Base-by-base conservation (phyloP, 2,329 filamentous ascomycete genomes). In the Magnaporthiopsis rhizophila region DNA sequence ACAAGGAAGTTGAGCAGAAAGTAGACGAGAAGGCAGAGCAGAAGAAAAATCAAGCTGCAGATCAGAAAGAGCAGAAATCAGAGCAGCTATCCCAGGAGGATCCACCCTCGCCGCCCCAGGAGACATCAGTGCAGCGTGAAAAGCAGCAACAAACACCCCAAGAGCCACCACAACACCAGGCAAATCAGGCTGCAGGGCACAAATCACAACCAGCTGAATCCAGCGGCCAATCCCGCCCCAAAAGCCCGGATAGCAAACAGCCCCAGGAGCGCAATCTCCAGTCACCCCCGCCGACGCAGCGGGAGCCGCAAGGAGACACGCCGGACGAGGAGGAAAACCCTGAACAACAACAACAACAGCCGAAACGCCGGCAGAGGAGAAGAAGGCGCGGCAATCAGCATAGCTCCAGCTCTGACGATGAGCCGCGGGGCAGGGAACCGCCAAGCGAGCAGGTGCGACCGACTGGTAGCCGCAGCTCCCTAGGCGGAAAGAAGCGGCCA, bases 341-440 rank as follows among this genome's bases (percentile, higher is more conserved):
- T 26, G 12, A n/a, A 30, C 4, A 59, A 63, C 32, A 50, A 13
- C 4, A 58, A 38, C 45, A 36, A 60, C 45, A 21, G 7, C 21
- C 45, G 13, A 53, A 53, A 24, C 21, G 30, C 61, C 38, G 45
- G 28, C 56, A 58, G 12, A 24, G 63, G 13, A 21, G 56, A 24
- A 65, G 61, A 45, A 36, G 57, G n/a, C 64, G 30, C 21, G 58
- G 64, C 18, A 65, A 65, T 18, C 58, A 53, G n/a, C 45, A 53
- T 2, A 53, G n/a, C 45, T 53, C 45, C 45, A 24, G 45, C 45
- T 53, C 45, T 6, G 45, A 53, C 45, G 45, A 53, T 9, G 45
- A 53, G 45, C 45, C 45, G 45, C 45, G 45, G 7, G 45, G 45
- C n/a, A 53, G 45, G 45, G 45, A 53, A 24, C 45, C n/a, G 18